A percentile compares a stretch with the other conserved stretches of the same genome.
phyloP scores from a whole-genome alignment of 2,329 filamentous ascomycete genomes.

The Fusarium compactum region DNA sequence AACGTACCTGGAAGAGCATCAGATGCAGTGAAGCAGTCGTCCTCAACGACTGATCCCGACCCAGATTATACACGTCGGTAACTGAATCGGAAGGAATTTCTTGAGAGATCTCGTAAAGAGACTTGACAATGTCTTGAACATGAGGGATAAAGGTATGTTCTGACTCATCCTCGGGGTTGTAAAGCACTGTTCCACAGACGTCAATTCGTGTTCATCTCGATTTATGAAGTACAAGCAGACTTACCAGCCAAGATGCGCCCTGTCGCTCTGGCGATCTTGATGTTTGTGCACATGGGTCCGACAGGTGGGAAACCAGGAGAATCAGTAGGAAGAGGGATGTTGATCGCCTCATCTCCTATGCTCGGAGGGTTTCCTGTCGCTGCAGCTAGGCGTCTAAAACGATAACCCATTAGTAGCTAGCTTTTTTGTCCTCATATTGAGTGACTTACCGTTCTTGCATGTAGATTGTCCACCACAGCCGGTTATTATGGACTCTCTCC shows the following conservation, averaged over 20 bases:
- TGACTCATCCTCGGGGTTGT: slow-evolving; percentile 48
- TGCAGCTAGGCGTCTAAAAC: slow-evolving; percentile 39
- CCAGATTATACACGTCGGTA: slow-evolving; percentile 41
- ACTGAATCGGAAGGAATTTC: slow-evolving; percentile 45
- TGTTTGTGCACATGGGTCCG: slow-evolving; percentile 47
- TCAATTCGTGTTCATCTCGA: not conserved
- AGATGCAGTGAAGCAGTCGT: slow-evolving; percentile 50
- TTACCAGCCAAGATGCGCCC: slow-evolving; percentile 47
- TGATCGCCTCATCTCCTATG: slow-evolving; percentile 44
- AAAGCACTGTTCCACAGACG: slow-evolving; percentile 35
- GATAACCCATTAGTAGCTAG: not conserved
- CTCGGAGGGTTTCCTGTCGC: slow-evolving; percentile 46
- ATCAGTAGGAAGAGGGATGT: slow-evolving; percentile 43
- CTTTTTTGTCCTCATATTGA: fast-evolving
- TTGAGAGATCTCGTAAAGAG: slow-evolving; percentile 45
- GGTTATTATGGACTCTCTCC: slow-evolving; percentile 45
- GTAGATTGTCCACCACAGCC: slow-evolving; percentile 49
- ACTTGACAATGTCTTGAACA: slow-evolving; percentile 50
- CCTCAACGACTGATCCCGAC: slow-evolving; percentile 46
- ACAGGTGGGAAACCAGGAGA: slow-evolving; percentile 48
- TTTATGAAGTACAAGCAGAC: fast-evolving
- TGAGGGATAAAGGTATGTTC: slow-evolving; percentile 49
- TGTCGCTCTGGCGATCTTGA: slow-evolving; percentile 43
- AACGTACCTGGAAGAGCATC: slow-evolving; percentile 50
- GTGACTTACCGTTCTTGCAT: slow-evolving; percentile 47